A percentile compares a stretch with the other conserved stretches of the same genome.
Conservation (phyloP, 1,139 yeast species). For the Yueomyces sp. region DNA sequence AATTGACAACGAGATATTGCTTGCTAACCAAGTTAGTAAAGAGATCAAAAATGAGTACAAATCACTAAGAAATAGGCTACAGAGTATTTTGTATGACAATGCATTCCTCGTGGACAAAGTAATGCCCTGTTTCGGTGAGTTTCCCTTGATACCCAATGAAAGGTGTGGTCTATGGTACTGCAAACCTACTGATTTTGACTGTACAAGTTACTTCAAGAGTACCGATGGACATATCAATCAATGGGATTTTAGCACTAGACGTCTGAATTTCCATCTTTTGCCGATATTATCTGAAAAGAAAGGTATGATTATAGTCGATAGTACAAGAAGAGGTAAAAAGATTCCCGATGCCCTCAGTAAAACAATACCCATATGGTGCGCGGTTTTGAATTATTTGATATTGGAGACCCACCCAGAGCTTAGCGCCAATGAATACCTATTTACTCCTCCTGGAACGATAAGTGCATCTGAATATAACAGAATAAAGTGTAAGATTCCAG, state of each 20-base stretch:
- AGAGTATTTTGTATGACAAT: slow-evolving; percentile 55
- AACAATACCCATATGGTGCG: slow-evolving; percentile 87
- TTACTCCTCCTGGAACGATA: slow-evolving; percentile 42
- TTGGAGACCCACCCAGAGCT: slow-evolving; percentile 15
- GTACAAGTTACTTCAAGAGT: slow-evolving; percentile 67
- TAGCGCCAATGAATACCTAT: slow-evolving; percentile 14
- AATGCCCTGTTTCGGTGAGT: slow-evolving; percentile 19
- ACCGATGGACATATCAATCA: slow-evolving; percentile 81
- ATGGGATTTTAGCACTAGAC: slow-evolving; percentile 64
- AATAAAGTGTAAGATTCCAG: slow-evolving; percentile 38
- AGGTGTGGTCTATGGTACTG: slow-evolving; percentile 87
- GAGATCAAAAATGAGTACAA: slow-evolving; percentile 38
- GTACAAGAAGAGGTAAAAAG: slow-evolving; percentile 71
- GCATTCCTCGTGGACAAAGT: slow-evolving; percentile 28
- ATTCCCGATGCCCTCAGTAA: slow-evolving; percentile 83
- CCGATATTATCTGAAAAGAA: slow-evolving; percentile 29
- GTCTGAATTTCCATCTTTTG: slow-evolving; percentile 62
- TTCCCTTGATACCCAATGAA: slow-evolving; percentile 58
- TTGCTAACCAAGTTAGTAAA: slow-evolving; percentile 13
- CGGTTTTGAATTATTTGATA: slow-evolving; percentile 50
- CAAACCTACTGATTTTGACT: slow-evolving; percentile 28
- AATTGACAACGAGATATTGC: too few relatives aligned
- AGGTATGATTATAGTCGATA: slow-evolving; percentile 62
- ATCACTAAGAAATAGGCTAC: slow-evolving; percentile 50
- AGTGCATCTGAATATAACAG: slow-evolving; percentile 45